These are phyloP conservation scores for Erythrophleum ivorense DNA, from an alignment of 331 rosid genomes.

Conservation along the genomic window DNA sequence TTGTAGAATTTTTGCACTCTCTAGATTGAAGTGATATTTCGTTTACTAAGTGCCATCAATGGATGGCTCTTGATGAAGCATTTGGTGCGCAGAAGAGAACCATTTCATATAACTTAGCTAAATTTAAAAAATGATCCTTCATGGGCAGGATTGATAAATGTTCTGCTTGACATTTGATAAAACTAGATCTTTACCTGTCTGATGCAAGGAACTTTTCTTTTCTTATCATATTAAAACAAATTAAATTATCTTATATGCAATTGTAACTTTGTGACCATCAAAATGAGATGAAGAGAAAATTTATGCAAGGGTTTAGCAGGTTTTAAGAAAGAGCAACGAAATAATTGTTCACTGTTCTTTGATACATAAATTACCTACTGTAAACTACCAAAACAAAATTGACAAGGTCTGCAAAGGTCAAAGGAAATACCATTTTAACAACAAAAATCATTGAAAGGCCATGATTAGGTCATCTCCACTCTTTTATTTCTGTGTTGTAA, in stretches of 20 bases:
- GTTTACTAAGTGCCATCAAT: constrained; percentile 13
- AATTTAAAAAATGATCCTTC: background rate
- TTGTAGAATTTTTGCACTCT: background rate
- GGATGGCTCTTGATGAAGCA: background rate
- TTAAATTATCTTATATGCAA: background rate
- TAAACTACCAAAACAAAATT: background rate
- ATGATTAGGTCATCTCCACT: background rate
- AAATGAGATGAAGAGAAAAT: background rate
- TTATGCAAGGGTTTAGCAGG: background rate
- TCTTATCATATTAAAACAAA: background rate
- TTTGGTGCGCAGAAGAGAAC: background rate
- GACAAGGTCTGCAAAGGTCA: background rate
- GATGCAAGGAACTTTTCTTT: background rate
- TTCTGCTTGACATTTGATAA: background rate
- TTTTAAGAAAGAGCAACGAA: background rate
- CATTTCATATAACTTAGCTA: background rate
- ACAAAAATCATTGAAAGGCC: background rate
- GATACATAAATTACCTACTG: background rate
- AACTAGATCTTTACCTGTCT: background rate
- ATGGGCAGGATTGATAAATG: background rate
- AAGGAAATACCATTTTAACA: background rate
- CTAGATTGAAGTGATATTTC: constrained; percentile 4
- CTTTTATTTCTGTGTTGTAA: background rate
- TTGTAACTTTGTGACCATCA: background rate
- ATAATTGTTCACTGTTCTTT: background rate